A percentile compares a stretch with the other conserved stretches of the same genome.
Conservation (phyloP, 106 monocot genomes). For the Dendrobium chrysotoxum region DNA sequence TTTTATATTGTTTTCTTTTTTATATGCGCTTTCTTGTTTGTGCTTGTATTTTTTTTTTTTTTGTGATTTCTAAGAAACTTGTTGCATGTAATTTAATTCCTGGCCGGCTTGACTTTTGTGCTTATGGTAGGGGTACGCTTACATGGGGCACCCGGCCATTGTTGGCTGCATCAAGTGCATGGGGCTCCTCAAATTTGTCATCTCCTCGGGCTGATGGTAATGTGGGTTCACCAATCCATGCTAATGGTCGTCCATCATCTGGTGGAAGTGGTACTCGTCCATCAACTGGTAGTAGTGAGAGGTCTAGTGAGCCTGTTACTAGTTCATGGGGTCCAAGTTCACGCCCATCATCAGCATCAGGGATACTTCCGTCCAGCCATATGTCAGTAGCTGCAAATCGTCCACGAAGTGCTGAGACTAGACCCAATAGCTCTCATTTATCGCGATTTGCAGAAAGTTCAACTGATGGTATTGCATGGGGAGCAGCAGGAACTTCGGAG, state of each 20-base stretch:
- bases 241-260: slow-evolving; percentile 66
- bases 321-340: slow-evolving; percentile 72
- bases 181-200: slow-evolving; percentile 48
- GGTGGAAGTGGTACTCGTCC: slow-evolving; percentile 73
- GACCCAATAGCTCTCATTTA: slow-evolving; percentile 75
- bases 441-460: slow-evolving; percentile 69
- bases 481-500: slow-evolving; percentile 26
- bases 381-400: slow-evolving; percentile 32
- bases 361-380: slow-evolving; percentile 51
- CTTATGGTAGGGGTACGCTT: slow-evolving; percentile 69
- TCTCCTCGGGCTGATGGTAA: slow-evolving; percentile 61
- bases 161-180: slow-evolving; percentile 49
- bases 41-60: not conserved
- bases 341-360: slow-evolving; percentile 84
- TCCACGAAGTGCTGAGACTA: slow-evolving; percentile 93
- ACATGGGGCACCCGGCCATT: slow-evolving; percentile 80
- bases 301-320: slow-evolving; percentile 36
- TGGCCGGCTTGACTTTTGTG: slow-evolving; percentile 5
- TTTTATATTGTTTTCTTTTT: not conserved
- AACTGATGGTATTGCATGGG: slow-evolving; percentile 40
- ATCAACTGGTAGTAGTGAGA: slow-evolving; percentile 84
- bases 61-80: not conserved
- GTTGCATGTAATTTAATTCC: not conserved
- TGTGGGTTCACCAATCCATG: slow-evolving; percentile 42
- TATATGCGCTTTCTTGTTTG: not conserved